Conservation (phyloP, 768 basidiomycete genomes). For the Termitomyces eurrhizus region DNA sequence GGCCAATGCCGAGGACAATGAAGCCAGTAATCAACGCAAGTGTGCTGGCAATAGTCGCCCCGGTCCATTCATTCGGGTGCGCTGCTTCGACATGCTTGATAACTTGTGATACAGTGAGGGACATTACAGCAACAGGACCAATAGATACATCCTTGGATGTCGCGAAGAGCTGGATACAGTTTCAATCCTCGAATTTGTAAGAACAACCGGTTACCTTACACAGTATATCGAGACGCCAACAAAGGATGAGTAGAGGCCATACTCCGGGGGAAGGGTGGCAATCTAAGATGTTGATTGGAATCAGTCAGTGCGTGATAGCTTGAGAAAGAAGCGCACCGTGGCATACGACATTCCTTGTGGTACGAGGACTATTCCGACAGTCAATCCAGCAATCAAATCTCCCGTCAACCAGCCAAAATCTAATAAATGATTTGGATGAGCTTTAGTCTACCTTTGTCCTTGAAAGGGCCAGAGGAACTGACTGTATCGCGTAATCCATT, state of each 20-base stretch:
- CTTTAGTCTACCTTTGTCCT: slow-evolving; percentile 1
- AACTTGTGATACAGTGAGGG: slow-evolving; percentile 78
- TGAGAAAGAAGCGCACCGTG: slow-evolving; percentile 35
- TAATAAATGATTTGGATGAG: slow-evolving; percentile 21
- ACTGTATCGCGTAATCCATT: slow-evolving; percentile 90
- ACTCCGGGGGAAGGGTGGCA: slow-evolving; percentile 81
- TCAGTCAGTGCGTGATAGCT: not conserved
- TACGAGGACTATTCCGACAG: slow-evolving; percentile 93
- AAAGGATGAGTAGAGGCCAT: slow-evolving; percentile 93
- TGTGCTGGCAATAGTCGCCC: slow-evolving; percentile 77
- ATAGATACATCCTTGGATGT: slow-evolving; percentile 99
- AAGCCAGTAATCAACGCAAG: slow-evolving; percentile 87
- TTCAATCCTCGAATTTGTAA: not conserved
- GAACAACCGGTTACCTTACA: slow-evolving; percentile 34
- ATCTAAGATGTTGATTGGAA: slow-evolving; percentile 42
- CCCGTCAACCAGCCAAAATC: slow-evolving; percentile 80
- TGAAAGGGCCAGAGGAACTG: slow-evolving; percentile 25
- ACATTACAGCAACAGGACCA: slow-evolving; percentile 99
- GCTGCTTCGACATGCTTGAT: slow-evolving; percentile 58
- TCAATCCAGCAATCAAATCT: slow-evolving; percentile 87
- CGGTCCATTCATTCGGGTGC: slow-evolving; percentile 55
- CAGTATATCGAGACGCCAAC: slow-evolving; percentile 84
- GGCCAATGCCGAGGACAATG: slow-evolving; percentile 85
- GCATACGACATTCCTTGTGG: slow-evolving; percentile 95
- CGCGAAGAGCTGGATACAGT: slow-evolving; percentile 70